Conservation (phyloP, 176 grass and related monocot species). For the Bolboschoenus planiculmis region DNA sequence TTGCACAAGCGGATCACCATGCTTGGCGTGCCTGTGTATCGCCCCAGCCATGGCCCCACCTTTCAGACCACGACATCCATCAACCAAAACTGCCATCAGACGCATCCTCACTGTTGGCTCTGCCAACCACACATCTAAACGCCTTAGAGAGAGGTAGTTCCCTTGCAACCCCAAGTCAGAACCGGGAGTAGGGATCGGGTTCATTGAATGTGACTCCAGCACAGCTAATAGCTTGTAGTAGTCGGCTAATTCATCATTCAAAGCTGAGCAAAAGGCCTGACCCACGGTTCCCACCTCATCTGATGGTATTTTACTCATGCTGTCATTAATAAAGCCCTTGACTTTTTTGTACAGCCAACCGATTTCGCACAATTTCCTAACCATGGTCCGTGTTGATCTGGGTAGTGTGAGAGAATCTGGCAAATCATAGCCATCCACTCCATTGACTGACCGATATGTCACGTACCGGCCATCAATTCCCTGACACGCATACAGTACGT, state of each 20-base stretch:
- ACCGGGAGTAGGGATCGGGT: conserved; percentile 62
- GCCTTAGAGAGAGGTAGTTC: conserved; percentile 78
- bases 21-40: conserved; percentile 75
- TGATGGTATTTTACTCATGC: conserved; percentile 39
- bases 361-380: conserved; percentile 79
- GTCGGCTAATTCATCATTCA: conserved; percentile 80
- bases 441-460: conserved; percentile 39
- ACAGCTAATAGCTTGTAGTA: conserved; percentile 78
- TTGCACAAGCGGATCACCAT: conserved; percentile 77
- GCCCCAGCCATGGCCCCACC: conserved; percentile 74
- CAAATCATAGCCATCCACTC: conserved; percentile 56
- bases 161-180: conserved; percentile 52
- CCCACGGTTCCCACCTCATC: conserved; percentile 63
- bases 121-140: conserved; percentile 78
- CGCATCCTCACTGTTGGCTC: conserved; percentile 77
- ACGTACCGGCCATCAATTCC: conserved; percentile 86
- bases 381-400: conserved; percentile 71
- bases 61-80: conserved; percentile 50
- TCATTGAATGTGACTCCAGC: conserved; percentile 68
- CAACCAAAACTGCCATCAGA: conserved; percentile 84
- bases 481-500: conserved; percentile 92
- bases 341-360: conserved; percentile 88
- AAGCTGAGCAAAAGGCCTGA: conserved; percentile 83
- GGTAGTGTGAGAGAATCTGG: conserved; percentile 71
- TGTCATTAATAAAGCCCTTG: conserved; percentile 61